Evolutionary conservation across 768 basidiomycete species (phyloP).

Genomic region (Chalciporus pseudorubinellus): DNA sequence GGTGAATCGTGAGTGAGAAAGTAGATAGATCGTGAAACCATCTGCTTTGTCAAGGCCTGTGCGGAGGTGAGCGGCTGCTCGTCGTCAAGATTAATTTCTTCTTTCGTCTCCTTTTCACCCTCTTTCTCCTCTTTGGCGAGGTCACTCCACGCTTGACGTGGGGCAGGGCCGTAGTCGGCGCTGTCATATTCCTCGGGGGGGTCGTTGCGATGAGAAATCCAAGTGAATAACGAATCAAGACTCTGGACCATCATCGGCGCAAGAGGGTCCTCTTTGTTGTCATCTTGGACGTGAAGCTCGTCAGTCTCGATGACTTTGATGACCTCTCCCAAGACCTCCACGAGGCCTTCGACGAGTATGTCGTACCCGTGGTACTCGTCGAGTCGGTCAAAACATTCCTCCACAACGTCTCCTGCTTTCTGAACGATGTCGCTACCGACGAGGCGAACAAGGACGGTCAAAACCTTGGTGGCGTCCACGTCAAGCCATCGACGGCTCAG

Average conservation of each 20-base stretch:
- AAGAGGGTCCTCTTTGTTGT: constrained; percentile 18
- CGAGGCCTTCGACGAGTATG: constrained; percentile 77
- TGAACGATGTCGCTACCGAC: constrained; percentile 87
- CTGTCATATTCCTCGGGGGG: constrained; percentile 37
- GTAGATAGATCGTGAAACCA: constrained; percentile 81
- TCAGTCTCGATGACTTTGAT: constrained; percentile 72
- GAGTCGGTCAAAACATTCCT: constrained; percentile 94
- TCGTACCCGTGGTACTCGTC: constrained; percentile 97
- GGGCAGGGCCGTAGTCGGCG: constrained; percentile 58
- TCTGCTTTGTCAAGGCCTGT: constrained; percentile 77
- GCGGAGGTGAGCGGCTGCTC: constrained; percentile 60
- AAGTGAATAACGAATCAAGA: constrained; percentile 57
- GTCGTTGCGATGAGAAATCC: constrained; percentile 54
- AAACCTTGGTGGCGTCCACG: constrained; percentile 83
- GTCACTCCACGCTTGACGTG: constrained; percentile 56
- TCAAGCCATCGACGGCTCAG: constrained; percentile 81
- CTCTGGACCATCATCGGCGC: constrained; percentile 29
- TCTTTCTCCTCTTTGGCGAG: constrained; percentile 25
- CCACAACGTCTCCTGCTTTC: constrained; percentile 89
- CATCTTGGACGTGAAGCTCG: constrained; percentile 31
- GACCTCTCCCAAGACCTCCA: constrained; percentile 85
- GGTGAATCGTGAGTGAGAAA: constrained; percentile 91
- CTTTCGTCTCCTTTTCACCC: constrained; percentile 17
- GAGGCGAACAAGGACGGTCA: constrained; percentile 79
- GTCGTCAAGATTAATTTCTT: constrained; percentile 32